Evolutionary conservation across 192 early-diverging fungal species (phyloP).

Genomic region (Coemansia sp.): DNA sequence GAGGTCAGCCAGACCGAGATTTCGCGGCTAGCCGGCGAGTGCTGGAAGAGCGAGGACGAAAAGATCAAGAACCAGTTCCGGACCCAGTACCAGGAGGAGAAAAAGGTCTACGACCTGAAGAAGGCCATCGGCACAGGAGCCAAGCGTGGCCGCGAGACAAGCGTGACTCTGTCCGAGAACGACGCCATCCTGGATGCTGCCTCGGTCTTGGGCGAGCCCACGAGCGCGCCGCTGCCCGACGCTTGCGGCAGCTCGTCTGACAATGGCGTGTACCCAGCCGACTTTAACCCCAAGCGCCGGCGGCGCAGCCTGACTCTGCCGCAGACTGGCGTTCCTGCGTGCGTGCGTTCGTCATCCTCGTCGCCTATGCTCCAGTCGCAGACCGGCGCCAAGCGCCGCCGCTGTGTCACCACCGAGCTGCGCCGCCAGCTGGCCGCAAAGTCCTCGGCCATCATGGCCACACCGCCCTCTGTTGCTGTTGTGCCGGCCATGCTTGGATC

Average conservation of each 20-base stretch:
- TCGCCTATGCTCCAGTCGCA: slow-evolving; percentile 32
- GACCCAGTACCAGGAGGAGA: slow-evolving; percentile 38
- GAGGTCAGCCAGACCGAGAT: slow-evolving; percentile 52
- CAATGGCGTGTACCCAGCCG: slow-evolving; percentile 4
- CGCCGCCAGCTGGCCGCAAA: slow-evolving; percentile 50
- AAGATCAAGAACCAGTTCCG: slow-evolving; percentile 50
- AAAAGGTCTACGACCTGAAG: slow-evolving; percentile 47
- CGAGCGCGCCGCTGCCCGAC: slow-evolving; percentile 23
- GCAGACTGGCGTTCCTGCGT: not conserved
- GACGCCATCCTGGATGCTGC: slow-evolving; percentile 9
- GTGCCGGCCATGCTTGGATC: slow-evolving; percentile 4
- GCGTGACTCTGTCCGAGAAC: slow-evolving; percentile 21
- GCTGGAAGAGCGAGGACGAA: slow-evolving; percentile 48
- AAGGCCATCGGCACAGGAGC: slow-evolving; percentile 24
- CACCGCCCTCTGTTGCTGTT: slow-evolving; percentile 10
- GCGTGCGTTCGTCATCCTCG: slow-evolving; percentile 27
- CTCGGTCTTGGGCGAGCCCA: slow-evolving; percentile 8
- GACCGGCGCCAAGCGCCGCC: slow-evolving; percentile 36
- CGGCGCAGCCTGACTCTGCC: slow-evolving; percentile 46
- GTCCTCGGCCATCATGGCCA: slow-evolving; percentile 16
- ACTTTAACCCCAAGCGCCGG: slow-evolving; percentile 27
- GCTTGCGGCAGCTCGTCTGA: not conserved
- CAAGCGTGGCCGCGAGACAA: slow-evolving; percentile 32
- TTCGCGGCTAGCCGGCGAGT: slow-evolving; percentile 49
- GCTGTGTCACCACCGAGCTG: slow-evolving; percentile 43